A percentile compares a stretch with the other conserved stretches of the same genome.
Evolutionary conservation across 129 eudicot species (phyloP).

Genomic region (Tagetes patula): DNA sequence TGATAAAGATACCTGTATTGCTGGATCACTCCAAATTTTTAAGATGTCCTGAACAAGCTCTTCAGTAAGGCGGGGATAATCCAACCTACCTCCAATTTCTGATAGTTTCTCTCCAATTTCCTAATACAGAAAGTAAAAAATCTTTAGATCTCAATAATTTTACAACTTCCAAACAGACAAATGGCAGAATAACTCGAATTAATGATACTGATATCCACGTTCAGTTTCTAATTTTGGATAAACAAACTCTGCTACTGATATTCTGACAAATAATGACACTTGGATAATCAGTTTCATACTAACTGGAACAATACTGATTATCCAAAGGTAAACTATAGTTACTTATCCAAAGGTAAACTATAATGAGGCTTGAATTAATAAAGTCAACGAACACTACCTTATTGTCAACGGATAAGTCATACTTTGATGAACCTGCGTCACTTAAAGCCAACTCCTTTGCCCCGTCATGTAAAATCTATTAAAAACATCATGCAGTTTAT

Average conservation of each 20-base stretch:
- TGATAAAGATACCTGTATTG: conserved; percentile 72
- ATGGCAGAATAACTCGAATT: neutral
- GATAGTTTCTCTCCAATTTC: conserved; percentile 90
- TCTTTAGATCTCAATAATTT: conserved; percentile 2
- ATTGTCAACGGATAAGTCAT: conserved; percentile 55
- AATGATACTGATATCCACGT: too few relatives aligned
- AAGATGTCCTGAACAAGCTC: conserved; percentile 77
- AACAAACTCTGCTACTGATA: neutral
- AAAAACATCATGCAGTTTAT: conserved; percentile 15
- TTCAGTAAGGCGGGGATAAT: conserved; percentile 68
- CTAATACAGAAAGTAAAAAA: conserved; percentile 35
- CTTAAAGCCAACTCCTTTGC: conserved; percentile 82
- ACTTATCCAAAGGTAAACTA: neutral
- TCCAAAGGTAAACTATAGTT: neutral
- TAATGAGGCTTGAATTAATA: too few relatives aligned
- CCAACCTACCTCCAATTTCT: conserved; percentile 83
- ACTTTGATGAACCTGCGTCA: conserved; percentile 68
- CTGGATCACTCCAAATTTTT: conserved; percentile 81
- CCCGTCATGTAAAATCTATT: conserved; percentile 81
- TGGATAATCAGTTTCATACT: neutral
- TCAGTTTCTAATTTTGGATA: neutral
- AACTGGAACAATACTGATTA: conserved; percentile 1
- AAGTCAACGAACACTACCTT: conserved; percentile 50
- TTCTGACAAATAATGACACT: neutral
- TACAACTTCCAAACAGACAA: conserved; percentile 11